phyloP scores from a whole-genome alignment of 148 eudicot species.

The Chenopodium berlandieri region DNA sequence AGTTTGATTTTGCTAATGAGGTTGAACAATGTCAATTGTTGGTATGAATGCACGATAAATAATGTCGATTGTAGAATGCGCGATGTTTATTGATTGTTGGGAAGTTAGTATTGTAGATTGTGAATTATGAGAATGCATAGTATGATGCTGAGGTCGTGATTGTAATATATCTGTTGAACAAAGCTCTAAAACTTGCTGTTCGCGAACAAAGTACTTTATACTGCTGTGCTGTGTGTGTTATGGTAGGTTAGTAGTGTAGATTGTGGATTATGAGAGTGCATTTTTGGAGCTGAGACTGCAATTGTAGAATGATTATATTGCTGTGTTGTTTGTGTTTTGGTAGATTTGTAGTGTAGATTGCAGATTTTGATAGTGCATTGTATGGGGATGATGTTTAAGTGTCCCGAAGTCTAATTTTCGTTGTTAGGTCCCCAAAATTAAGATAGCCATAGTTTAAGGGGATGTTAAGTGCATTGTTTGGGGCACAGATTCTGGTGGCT shows the following conservation, averaged over 20 bases:
- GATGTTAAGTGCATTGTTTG: background rate
- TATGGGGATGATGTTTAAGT: background rate
- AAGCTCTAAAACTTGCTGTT: slow-evolving; percentile 62
- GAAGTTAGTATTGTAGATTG: background rate
- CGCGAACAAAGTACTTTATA: slow-evolving; percentile 35
- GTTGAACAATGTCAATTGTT: background rate
- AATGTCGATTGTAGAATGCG: too few relatives aligned
- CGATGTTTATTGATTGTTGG: background rate
- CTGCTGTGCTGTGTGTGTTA: too few relatives aligned
- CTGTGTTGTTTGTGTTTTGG: background rate
- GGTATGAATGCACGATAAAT: too few relatives aligned
- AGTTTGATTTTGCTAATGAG: background rate
- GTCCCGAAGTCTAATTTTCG: background rate
- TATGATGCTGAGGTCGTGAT: too few relatives aligned
- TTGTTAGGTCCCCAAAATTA: background rate
- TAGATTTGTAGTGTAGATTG: background rate
- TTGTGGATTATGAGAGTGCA: too few relatives aligned
- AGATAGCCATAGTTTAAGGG: background rate
- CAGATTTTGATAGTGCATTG: background rate
- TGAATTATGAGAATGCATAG: background rate
- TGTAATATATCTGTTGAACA: slow-evolving; percentile 36
- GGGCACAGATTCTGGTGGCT: background rate
- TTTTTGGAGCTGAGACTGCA: too few relatives aligned
- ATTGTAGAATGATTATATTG: too few relatives aligned
- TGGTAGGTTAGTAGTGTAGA: too few relatives aligned